A percentile compares a stretch with the other conserved stretches of the same genome.
phyloP scores from a whole-genome alignment of 2,329 filamentous ascomycete species.

The Fusarium brachygibbosum region DNA sequence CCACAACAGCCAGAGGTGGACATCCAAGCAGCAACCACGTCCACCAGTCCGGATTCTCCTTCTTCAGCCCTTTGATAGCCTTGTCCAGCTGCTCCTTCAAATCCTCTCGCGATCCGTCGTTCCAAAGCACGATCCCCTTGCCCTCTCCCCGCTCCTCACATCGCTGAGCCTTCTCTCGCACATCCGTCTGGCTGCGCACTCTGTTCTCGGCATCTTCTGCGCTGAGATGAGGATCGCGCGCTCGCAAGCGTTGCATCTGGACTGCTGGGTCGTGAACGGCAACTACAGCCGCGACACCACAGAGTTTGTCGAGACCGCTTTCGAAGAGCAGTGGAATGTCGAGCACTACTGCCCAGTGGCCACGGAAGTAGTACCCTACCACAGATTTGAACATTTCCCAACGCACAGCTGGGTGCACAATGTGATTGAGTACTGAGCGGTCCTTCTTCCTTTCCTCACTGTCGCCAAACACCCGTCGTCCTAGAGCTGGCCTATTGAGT shows the following conservation, averaged over 20 bases:
- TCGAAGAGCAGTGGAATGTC: slow-evolving; percentile 96
- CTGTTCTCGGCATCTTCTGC: slow-evolving; percentile 90
- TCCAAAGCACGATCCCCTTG: slow-evolving; percentile 88
- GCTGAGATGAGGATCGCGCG: slow-evolving; percentile 81
- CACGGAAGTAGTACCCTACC: slow-evolving; percentile 77
- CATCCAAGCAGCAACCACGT: slow-evolving; percentile 76
- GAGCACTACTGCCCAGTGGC: slow-evolving; percentile 89
- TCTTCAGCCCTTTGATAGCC: slow-evolving; percentile 74
- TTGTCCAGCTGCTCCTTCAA: slow-evolving; percentile 75
- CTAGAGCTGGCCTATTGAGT: slow-evolving; percentile 88
- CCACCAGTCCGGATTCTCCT: slow-evolving; percentile 84
- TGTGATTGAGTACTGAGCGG: slow-evolving; percentile 83
- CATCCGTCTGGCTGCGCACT: slow-evolving; percentile 87
- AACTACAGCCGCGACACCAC: slow-evolving; percentile 88
- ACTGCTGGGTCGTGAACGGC: slow-evolving; percentile 82
- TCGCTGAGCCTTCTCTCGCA: slow-evolving; percentile 83
- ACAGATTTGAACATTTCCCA: slow-evolving; percentile 83
- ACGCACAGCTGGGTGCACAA: slow-evolving; percentile 92
- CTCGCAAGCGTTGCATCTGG: slow-evolving; percentile 84
- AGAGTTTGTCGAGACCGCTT: slow-evolving; percentile 85
- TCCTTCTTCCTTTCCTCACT: slow-evolving; percentile 78
- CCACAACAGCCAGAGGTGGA: slow-evolving; percentile 79
- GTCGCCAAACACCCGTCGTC: slow-evolving; percentile 86
- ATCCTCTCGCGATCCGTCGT: slow-evolving; percentile 81
- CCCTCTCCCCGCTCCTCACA: slow-evolving; percentile 74